Evolutionary conservation across 371 early-diverging fungal species (phyloP), one percentile per base, ranked within the genome.

Genomic region (Choanephora cucurbitarum): DNA sequence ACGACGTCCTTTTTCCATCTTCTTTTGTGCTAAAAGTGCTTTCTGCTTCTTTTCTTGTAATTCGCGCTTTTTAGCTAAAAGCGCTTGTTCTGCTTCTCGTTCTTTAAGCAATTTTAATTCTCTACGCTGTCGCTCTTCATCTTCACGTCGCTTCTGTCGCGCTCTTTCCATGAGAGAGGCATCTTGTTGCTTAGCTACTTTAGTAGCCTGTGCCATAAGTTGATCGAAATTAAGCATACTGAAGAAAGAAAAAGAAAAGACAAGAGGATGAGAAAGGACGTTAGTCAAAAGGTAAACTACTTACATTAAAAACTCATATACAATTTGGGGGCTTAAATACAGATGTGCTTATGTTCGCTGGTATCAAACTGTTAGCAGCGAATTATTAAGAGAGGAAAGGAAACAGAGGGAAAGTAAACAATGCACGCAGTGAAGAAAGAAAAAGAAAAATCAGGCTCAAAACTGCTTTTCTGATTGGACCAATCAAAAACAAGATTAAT

Each of bases 161-260:
- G 69, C 66, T 55, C 55, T 54, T 58, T 71, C 75, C 22, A 64
- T 53, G 15, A 71, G 47, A 1, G 49, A 50, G 17, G 68, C 71
- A 48, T 74, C 71, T 64, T 74, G 74, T 28, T 58, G 47, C 32
- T 62, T 66, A 17, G 74, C 71, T 41, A 74, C 66, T 45, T 62
- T 54, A 18, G 69, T 60, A 41, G 71, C 74, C 44, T 70, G 69
- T 5, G 69, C 69, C 74, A 74, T 74, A 31, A 74, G 49, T 47
- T 70, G 58, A 15, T 72, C 62, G 60, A 72, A 72, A 31, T 49
- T 49, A 21, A 66, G 50, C 33, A 44, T 53, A 44, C 33, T 49
- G 28, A 58, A 54, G 14, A 14, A 37, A 37, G 7, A 32, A 6
- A 32, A 32, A 32, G 32, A 32, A 10, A 13, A 37, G 14, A 37